Base-by-base conservation (phyloP, 257 asterid genomes). In the Catharanthus roseus region DNA sequence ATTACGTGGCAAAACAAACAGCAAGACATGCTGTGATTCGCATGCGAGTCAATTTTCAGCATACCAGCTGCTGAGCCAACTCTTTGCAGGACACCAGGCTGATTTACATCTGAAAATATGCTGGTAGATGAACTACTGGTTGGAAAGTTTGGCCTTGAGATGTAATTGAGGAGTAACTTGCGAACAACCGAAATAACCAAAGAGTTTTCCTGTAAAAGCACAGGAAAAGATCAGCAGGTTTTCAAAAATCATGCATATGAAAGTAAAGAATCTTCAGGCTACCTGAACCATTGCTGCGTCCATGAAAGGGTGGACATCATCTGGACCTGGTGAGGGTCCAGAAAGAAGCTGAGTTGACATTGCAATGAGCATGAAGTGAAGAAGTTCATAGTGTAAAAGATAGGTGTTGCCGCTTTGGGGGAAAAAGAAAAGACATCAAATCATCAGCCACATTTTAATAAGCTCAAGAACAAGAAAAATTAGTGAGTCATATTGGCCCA, bases 11-110 rank as follows among this genome's bases (percentile, higher is more conserved):
- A 34, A 62, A 62, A 34, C 18, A 61, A 61, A 61, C 12, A 24
- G 28, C 24, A 50, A 67, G 29, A 33, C 13, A 47, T 74, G 53
- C 23, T 33, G 10, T 34, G 23, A 11, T 3, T 56, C 10, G 41
- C 13, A 23, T n/a, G 31, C 16, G 19, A 54, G 19, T 18, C 23
- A 9, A 42, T 36, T 58, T 49, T 75, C 29, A 60, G 69, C 78
- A 75, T 88, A 95, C 99, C 99, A 61, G 99, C 99, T 24, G 89
- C 97, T 69, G 96, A 88, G 82, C 97, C 87, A 85, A 95, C 97
- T 85, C 91, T 86, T 72, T 82, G 90, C 56, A 95, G 83, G 71
- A 91, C 95, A 67, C 97, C 96, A 66, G 84, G 85, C 80, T 85
- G 95, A 79, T 84, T 83, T 77, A 80, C 92, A 69, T 88, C 96